Evolutionary conservation across 2,329 filamentous ascomycete genomes (phyloP), one percentile per base, ranked within the genome.

Genomic region (Hypoxylon rubiginosum): DNA sequence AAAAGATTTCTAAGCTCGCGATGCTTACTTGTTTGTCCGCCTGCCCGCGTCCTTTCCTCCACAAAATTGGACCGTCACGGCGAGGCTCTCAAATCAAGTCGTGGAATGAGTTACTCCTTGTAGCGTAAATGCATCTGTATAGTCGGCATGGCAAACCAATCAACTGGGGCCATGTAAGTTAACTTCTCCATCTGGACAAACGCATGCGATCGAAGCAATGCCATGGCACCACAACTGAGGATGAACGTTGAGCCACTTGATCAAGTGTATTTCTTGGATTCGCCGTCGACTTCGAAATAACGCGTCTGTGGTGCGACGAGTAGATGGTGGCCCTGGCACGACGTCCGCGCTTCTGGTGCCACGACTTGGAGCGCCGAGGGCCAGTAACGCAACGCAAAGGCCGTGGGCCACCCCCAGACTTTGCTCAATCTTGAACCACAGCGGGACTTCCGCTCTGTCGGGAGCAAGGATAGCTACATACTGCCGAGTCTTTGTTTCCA

Each of bases 401-500:
- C 17, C 59, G 57, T 58, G 58, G 58, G 48, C 46, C 52, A 21
- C 58, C 67, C 67, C 67, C 67, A 67, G 67, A 69, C 57, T 66
- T 63, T 58, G 55, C 58, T 56, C 13, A 60, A 67, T 68, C 65
- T 65, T 70, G 62, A 69, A 60, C 55, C 46, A 62, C 61, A 21
- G 65, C 67, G 67, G 67, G 65, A 66, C 62, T 66, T 64, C 67
- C 65, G 62, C 46, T 50, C 59, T 66, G 52, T 68, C 67, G 67
- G 65, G 62, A 64, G 57, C 65, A 62, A 62, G 67, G 67, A 54
- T 65, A 63, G 51, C 41, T 58, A 50, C 48, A 32, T 58, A 60
- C 11, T 36, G 43, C 49, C 45, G 24, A 61, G 46, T 52, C 39
- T 32, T 13, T 58, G 21, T 24, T 24, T 24, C 28, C 21, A 57